phyloP scores from a whole-genome alignment of 2,329 filamentous ascomycete species.

The Tolypocladium album region DNA sequence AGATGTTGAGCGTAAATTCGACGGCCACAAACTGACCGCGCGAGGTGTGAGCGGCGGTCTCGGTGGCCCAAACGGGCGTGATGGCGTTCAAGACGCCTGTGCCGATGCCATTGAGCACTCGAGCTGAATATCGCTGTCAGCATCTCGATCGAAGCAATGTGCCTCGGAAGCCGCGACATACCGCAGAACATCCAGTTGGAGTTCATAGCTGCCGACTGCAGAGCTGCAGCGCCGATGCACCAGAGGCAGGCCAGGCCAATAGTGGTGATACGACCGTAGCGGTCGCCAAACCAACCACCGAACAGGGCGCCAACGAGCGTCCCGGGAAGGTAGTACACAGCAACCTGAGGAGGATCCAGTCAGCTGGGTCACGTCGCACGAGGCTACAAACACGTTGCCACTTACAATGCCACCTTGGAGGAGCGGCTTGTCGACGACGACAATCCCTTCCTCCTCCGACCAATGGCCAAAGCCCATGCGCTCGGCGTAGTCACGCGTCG shows the following conservation, averaged over 20 bases:
- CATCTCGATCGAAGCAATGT: background rate
- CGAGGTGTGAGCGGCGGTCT: conserved; percentile 56
- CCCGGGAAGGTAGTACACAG: conserved; percentile 33
- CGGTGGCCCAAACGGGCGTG: conserved; percentile 61
- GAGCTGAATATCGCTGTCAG: conserved; percentile 6
- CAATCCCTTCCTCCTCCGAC: conserved; percentile 33
- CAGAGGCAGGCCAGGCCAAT: conserved; percentile 49
- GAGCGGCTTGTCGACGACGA: conserved; percentile 44
- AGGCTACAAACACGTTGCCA: conserved; percentile 7
- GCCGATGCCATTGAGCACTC: conserved; percentile 45
- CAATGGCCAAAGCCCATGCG: conserved; percentile 56
- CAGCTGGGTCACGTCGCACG: background rate
- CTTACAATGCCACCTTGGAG: conserved; percentile 17
- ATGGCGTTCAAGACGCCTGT: conserved; percentile 63
- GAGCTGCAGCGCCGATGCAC: conserved; percentile 47
- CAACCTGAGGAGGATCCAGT: conserved; percentile 1
- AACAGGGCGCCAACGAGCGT: conserved; percentile 53
- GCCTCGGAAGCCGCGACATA: conserved; percentile 17
- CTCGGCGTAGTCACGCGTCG: conserved; percentile 50
- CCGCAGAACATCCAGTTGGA: conserved; percentile 59
- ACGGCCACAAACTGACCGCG: conserved; percentile 60
- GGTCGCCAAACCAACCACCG: conserved; percentile 55
- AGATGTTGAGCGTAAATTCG: conserved; percentile 65
- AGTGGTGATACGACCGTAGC: conserved; percentile 49
- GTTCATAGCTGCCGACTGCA: conserved; percentile 58